Evolutionary conservation across 305 asterid genomes (phyloP).

Genomic region (Fraxinus xanthoxyloides): DNA sequence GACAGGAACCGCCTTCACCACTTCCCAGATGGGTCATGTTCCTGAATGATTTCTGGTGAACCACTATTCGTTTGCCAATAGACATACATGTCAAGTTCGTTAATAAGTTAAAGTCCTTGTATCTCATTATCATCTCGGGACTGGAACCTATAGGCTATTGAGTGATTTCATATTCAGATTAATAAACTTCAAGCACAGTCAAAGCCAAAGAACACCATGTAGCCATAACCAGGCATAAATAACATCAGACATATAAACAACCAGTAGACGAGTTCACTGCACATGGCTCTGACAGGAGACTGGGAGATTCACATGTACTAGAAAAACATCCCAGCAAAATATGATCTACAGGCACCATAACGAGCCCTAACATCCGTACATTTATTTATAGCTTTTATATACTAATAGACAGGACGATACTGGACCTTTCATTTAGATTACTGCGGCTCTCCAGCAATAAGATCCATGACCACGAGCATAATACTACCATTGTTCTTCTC

Average conservation of each 20-base stretch:
- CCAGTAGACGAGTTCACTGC: constrained; percentile 2
- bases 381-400: constrained; percentile 19
- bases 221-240: background rate
- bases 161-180: background rate
- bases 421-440: constrained; percentile 2
- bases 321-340: background rate
- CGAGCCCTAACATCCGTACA: constrained; percentile 6
- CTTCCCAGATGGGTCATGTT: constrained; percentile 39
- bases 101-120: background rate
- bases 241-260: background rate
- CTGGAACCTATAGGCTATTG: background rate
- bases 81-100: background rate
- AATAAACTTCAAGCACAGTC: background rate
- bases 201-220: background rate
- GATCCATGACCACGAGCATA: constrained; percentile 84
- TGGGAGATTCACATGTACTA: background rate
- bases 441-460: constrained; percentile 51
- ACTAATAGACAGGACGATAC: background rate
- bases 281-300: constrained; percentile 4
- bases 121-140: background rate
- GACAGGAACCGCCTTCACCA: constrained; percentile 49
- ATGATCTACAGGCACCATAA: background rate
- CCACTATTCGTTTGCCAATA: background rate
- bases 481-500: constrained; percentile 25
- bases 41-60: constrained; percentile 54